Evolutionary conservation across 2,329 filamentous ascomycete species (phyloP).

Genomic region (Teratosphaeria destructans): DNA sequence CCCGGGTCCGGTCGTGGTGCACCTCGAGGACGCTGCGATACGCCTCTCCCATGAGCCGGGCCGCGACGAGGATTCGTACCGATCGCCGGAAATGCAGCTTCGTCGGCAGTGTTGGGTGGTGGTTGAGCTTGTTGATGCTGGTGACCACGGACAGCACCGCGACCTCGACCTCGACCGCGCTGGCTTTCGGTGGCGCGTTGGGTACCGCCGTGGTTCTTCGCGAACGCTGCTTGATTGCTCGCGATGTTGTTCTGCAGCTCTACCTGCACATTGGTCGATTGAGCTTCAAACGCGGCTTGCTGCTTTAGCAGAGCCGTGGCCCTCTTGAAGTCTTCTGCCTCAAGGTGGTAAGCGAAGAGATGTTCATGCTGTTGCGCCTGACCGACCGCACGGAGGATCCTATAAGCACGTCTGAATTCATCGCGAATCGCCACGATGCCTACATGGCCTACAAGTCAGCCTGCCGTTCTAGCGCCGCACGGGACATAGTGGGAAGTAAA

Average conservation of each 20-base stretch:
- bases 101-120: neutral
- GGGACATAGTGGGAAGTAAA: neutral
- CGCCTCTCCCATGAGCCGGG: neutral
- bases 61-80: slow-evolving; percentile 47
- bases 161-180: neutral
- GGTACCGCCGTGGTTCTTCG: neutral
- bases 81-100: slow-evolving; percentile 38
- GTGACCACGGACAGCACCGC: neutral
- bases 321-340: slow-evolving; percentile 31
- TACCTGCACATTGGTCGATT: neutral
- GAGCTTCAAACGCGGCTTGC: slow-evolving; percentile 4
- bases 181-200: neutral
- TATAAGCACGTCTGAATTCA: slow-evolving; percentile 72
- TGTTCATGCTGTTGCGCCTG: slow-evolving; percentile 11
- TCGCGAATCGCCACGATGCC: slow-evolving; percentile 74
- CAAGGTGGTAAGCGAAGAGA: slow-evolving; percentile 19
- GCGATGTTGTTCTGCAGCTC: neutral
- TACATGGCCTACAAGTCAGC: slow-evolving; percentile 17
- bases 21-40: neutral
- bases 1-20: neutral
- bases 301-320: slow-evolving; percentile 18
- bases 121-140: neutral
- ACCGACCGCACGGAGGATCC: slow-evolving; percentile 49
- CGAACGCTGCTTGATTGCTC: neutral
- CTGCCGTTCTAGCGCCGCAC: neutral